Evolutionary conservation across 352 stramenopile genomes (phyloP).

Genomic region (Globisporangium paddicum): DNA sequence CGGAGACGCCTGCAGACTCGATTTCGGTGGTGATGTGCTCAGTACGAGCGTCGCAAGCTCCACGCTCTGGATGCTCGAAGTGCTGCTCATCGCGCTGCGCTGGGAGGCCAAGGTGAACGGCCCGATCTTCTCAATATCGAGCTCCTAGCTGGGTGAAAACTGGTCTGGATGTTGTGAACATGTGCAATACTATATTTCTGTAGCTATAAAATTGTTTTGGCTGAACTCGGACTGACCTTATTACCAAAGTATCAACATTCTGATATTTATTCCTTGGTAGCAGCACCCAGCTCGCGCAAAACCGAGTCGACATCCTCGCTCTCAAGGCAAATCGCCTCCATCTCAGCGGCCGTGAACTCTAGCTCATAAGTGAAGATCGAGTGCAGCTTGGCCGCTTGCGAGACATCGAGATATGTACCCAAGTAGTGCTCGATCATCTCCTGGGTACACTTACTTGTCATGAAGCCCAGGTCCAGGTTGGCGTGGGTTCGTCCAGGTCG

Average conservation of each 20-base stretch:
- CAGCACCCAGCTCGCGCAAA: slow-evolving; percentile 17
- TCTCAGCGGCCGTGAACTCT: slow-evolving; percentile 26
- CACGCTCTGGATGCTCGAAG: slow-evolving; percentile 63
- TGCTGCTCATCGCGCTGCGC: slow-evolving; percentile 50
- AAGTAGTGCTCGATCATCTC: slow-evolving; percentile 21
- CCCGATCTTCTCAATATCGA: slow-evolving; percentile 24
- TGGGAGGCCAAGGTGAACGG: slow-evolving; percentile 53
- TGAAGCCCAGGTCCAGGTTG: background rate
- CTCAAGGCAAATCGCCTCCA: slow-evolving; percentile 44
- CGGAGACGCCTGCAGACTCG: slow-evolving; percentile 26
- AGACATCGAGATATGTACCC: slow-evolving; percentile 53
- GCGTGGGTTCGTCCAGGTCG: slow-evolving; percentile 6
- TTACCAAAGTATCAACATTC: background rate
- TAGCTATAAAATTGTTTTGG: background rate
- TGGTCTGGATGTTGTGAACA: background rate
- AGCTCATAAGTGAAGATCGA: background rate
- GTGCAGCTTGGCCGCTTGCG: slow-evolving; percentile 25
- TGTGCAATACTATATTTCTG: background rate
- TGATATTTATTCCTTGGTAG: background rate
- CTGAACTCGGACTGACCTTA: background rate
- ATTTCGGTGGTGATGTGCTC: slow-evolving; percentile 43
- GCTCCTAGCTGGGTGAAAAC: background rate
- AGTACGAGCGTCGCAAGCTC: slow-evolving; percentile 33
- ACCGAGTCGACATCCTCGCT: slow-evolving; percentile 30
- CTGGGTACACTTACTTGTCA: slow-evolving; percentile 1